A percentile compares a stretch with the other conserved stretches of the same genome.
phyloP scores from a whole-genome alignment of 1,284 basidiomycete genomes.

The Filobasidium uniguttulatum region DNA sequence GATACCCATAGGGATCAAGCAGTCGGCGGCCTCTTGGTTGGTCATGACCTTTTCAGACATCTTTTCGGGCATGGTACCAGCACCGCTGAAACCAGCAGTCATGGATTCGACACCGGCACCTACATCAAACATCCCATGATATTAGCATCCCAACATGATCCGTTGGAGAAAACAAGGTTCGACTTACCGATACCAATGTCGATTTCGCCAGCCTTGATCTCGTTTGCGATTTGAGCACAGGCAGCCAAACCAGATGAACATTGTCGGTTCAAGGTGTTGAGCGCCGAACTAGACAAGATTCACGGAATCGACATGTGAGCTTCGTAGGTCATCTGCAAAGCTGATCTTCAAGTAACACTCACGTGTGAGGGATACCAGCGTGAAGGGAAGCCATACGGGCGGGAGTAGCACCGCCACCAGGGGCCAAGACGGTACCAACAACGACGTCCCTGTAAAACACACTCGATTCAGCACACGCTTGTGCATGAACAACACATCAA shows the following conservation, averaged over 20 bases:
- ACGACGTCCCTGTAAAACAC: constrained; percentile 45
- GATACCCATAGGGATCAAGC: constrained; percentile 90
- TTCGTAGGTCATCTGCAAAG: background rate
- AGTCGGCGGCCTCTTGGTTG: constrained; percentile 73
- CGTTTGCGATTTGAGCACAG: constrained; percentile 46
- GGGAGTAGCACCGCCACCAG: constrained; percentile 65
- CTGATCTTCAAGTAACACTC: background rate
- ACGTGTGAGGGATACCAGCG: constrained; percentile 66
- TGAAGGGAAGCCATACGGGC: constrained; percentile 83
- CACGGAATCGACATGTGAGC: background rate
- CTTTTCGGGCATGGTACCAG: constrained; percentile 53
- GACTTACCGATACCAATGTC: constrained; percentile 76
- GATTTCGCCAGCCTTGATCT: constrained; percentile 70
- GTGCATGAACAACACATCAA: too few species aligned
- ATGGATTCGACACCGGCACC: constrained; percentile 93
- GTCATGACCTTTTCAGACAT: constrained; percentile 69
- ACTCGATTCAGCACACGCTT: background rate
- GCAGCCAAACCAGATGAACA: constrained; percentile 63
- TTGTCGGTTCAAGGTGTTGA: constrained; percentile 79
- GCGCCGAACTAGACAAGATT: constrained; percentile 34
- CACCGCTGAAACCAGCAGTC: constrained; percentile 64
- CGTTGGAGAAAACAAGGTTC: background rate
- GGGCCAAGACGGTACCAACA: constrained; percentile 78
- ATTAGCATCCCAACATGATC: background rate
- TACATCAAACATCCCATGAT: constrained; percentile 25